Conservation (phyloP, 129 eudicot species). For the Artemisia annua region DNA sequence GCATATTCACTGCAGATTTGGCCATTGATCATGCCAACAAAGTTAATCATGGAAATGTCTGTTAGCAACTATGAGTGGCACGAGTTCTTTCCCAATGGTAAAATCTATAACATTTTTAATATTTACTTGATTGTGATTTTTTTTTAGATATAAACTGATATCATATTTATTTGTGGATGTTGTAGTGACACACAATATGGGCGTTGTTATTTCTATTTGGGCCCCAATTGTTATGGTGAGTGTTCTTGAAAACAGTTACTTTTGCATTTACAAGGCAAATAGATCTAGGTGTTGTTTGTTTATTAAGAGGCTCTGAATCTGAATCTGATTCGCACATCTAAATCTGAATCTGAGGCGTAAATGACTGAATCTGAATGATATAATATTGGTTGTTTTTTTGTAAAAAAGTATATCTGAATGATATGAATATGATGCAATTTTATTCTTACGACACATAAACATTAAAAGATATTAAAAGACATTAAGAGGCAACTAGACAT, state of each 20-base stretch:
- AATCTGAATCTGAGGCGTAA: too few species aligned
- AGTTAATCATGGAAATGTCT: conserved; percentile 60
- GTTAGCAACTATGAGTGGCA: conserved; percentile 86
- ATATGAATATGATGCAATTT: too few species aligned
- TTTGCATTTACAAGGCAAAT: conserved; percentile 7
- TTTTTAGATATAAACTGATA: conserved; percentile 11
- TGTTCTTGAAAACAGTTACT: conserved; percentile 17
- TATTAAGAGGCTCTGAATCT: too few species aligned
- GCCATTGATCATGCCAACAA: conserved; percentile 81
- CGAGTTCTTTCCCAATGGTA: conserved; percentile 95
- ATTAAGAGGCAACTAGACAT: too few species aligned
- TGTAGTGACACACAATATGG: conserved; percentile 77
- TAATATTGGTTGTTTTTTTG: too few species aligned
- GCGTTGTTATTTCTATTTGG: conserved; percentile 90
- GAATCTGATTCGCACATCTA: too few species aligned
- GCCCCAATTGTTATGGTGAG: conserved; percentile 92
- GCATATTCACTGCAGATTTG: conserved; percentile 54
- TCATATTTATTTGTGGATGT: conserved; percentile 27
- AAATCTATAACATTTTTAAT: background rate
- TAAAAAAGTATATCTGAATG: too few species aligned
- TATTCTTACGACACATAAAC: too few species aligned
- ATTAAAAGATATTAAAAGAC: too few species aligned
- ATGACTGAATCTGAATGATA: too few species aligned
- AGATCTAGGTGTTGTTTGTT: too few species aligned
- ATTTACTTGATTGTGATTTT: conserved; percentile 14